phyloP scores from a whole-genome alignment of 768 basidiomycete species.

The Daedaleopsis nitida region DNA sequence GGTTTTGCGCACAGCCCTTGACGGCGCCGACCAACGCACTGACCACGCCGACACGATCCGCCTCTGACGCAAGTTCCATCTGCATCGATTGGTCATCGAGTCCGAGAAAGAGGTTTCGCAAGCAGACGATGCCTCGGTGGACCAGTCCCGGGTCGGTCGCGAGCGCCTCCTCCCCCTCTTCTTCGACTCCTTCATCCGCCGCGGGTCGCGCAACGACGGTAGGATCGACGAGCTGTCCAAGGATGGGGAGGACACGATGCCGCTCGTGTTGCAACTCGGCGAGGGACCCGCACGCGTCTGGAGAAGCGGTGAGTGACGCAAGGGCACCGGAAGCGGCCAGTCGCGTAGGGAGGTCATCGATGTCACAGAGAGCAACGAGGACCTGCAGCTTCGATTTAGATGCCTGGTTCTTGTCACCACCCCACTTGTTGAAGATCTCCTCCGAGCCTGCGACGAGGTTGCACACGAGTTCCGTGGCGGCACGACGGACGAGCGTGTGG shows the following conservation, averaged over 20 bases:
- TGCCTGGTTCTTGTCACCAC: slow-evolving; percentile 43
- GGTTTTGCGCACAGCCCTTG: slow-evolving; percentile 41
- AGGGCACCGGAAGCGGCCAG: slow-evolving; percentile 91
- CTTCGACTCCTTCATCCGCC: slow-evolving; percentile 39
- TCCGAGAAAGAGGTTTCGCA: slow-evolving; percentile 61
- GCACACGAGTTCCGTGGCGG: slow-evolving; percentile 89
- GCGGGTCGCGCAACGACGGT: slow-evolving; percentile 38
- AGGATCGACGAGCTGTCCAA: slow-evolving; percentile 71
- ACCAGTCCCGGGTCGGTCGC: slow-evolving; percentile 61
- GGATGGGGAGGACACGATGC: slow-evolving; percentile 61
- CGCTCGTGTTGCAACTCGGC: slow-evolving; percentile 65
- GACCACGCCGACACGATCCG: slow-evolving; percentile 54
- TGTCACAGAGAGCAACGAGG: slow-evolving; percentile 81
- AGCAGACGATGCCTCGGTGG: slow-evolving; percentile 78
- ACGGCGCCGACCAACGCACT: slow-evolving; percentile 52
- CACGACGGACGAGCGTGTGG: slow-evolving; percentile 78
- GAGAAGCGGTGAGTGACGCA: slow-evolving; percentile 72
- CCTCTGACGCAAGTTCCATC: slow-evolving; percentile 51
- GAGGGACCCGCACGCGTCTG: slow-evolving; percentile 61
- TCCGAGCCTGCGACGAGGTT: slow-evolving; percentile 85
- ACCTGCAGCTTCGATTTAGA: slow-evolving; percentile 75
- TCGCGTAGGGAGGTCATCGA: slow-evolving; percentile 83
- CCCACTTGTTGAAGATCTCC: slow-evolving; percentile 72
- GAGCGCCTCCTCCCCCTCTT: slow-evolving; percentile 25
- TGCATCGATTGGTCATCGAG: slow-evolving; percentile 41